phyloP scores from a whole-genome alignment of 2,329 filamentous ascomycete genomes.

The Nothophoma quercina region DNA sequence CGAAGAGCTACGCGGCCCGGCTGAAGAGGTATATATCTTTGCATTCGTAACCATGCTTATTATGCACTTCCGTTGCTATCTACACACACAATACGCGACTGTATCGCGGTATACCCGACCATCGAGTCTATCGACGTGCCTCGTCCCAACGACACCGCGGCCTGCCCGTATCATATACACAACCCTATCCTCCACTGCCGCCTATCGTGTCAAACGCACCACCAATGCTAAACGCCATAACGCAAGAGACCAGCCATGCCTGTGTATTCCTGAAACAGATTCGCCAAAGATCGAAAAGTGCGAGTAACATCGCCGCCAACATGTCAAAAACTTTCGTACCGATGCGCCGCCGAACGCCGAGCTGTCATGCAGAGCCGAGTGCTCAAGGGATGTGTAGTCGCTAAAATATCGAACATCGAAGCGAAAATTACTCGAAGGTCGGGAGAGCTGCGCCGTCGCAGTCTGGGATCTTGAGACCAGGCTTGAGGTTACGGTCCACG shows the following conservation, averaged over 20 bases:
- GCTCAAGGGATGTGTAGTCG: constrained; percentile 14
- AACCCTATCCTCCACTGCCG: constrained; percentile 4
- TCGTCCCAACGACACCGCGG: not conserved
- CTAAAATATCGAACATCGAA: constrained; percentile 18
- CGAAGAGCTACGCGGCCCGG: not conserved
- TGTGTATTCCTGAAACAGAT: constrained; percentile 21
- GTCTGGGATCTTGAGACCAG: constrained; percentile 83
- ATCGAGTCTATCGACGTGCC: not conserved
- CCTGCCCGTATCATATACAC: constrained; percentile 7
- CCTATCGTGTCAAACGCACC: constrained; percentile 10
- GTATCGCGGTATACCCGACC: not conserved
- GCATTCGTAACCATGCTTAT: constrained; percentile 11
- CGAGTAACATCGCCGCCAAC: constrained; percentile 11
- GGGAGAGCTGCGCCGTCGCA: constrained; percentile 73
- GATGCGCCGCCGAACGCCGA: constrained; percentile 32
- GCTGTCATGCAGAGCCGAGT: constrained; percentile 28
- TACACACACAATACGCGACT: constrained; percentile 6
- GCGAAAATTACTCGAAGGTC: constrained; percentile 15
- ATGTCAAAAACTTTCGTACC: constrained; percentile 23
- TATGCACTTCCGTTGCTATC: constrained; percentile 9
- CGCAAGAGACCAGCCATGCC: constrained; percentile 13
- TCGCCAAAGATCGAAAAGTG: constrained; percentile 16
- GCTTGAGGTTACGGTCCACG: constrained; percentile 81
- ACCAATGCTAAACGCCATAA: constrained; percentile 10
- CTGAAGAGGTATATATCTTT: constrained; percentile 2